Base-by-base conservation (phyloP, 1,284 basidiomycete genomes). In the Ganoderma meredithae region DNA sequence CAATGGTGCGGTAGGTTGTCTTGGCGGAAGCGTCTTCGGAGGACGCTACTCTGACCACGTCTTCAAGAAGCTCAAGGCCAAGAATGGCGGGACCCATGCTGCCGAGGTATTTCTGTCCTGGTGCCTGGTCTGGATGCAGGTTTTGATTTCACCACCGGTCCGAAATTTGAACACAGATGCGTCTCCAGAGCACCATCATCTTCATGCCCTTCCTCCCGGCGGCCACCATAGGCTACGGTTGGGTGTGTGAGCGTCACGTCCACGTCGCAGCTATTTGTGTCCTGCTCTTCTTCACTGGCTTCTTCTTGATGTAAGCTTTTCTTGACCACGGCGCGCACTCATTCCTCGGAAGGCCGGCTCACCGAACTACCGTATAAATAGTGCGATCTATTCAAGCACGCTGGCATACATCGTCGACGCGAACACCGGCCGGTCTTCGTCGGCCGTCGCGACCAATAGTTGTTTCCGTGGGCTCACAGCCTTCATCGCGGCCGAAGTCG, bases 321-420 rank as follows among this genome's bases (percentile, higher is more conserved):
- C 0, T 17, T 15, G 39, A 6, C 40, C 22, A 22, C 9, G 36
- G 36, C 36, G 36, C 36, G 59, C 71, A 47, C n/a, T 2, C 44
- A 8, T 22, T n/a, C 44, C n/a, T 44, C 68, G 7, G 39, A 19
- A 39, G 31, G 63, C 72, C 19, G 62, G 25, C 36, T 71, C 75
- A 55, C 47, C 75, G 41, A 58, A 52, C 68, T 8, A 31, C 31
- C 31, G 31, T 31, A 55, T 69, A 25, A 49, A 8, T 61, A 92
- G 91, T 69, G 91, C 87, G 85, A 87, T 89, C 27, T 93, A 93
- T 76, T 80, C 90, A 17, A 90, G 88, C 70, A 90, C 90, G 0
- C 80, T 95, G 41, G 88, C 92, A 0, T 94, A 93, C 74, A 83
- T 94, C 60, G 90, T 94, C 8, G 93, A 95, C 75, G 88, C 92